Evolutionary conservation across 352 stramenopile genomes (phyloP).

Genomic region (Phytophthora vignae): DNA sequence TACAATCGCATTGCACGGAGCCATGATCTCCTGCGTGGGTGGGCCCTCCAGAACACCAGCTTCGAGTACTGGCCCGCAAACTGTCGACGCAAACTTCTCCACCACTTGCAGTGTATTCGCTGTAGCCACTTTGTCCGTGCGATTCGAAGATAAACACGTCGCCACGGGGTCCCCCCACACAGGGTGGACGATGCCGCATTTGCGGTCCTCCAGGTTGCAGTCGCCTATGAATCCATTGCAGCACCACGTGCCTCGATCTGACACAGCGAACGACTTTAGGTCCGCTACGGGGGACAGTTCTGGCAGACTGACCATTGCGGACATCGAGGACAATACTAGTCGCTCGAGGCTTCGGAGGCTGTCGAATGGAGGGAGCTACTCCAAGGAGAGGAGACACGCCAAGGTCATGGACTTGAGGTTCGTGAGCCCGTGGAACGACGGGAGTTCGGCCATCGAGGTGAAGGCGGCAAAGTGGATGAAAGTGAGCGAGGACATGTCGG

Average conservation of each 20-base stretch:
- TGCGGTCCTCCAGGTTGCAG: neutral
- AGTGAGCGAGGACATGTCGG: constrained; percentile 30
- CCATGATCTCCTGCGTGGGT: neutral
- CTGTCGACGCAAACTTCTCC: neutral
- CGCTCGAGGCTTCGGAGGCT: neutral
- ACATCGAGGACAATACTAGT: neutral
- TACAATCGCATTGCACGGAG: constrained; percentile 22
- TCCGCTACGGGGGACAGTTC: neutral
- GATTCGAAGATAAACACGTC: neutral
- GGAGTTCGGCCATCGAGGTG: constrained; percentile 6
- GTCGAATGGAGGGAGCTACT: neutral
- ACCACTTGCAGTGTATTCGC: neutral
- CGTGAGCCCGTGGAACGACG: constrained; percentile 21
- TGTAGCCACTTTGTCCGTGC: neutral
- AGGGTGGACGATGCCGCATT: constrained; percentile 1
- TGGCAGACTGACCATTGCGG: neutral
- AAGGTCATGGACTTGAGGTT: constrained; percentile 20
- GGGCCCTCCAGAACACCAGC: neutral
- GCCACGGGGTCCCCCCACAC: constrained; percentile 10
- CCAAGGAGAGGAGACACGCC: neutral
- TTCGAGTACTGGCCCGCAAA: neutral
- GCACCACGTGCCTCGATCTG: neutral
- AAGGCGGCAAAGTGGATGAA: constrained; percentile 34
- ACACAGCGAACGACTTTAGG: neutral
- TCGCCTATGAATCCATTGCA: neutral